These are phyloP conservation scores for Saccharomyces kudriavzevii DNA, from an alignment of 805 yeast genomes.

Conservation along the genomic window DNA sequence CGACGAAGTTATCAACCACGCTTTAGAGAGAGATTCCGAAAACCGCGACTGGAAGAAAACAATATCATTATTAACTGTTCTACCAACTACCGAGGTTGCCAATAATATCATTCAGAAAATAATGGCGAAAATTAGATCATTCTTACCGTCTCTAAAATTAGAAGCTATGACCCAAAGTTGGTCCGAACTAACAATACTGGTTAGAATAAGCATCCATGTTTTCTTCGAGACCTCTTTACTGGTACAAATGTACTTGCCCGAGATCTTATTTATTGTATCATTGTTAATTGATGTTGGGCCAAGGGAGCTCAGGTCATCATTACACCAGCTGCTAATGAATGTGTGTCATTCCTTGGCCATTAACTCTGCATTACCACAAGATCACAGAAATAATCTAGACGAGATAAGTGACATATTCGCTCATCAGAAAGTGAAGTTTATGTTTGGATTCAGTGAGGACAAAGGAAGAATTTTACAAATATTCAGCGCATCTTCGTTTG, in stretches of 20 bases:
- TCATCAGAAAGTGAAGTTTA: slow-evolving; percentile 58
- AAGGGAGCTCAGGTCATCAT: slow-evolving; percentile 46
- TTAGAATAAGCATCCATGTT: slow-evolving; percentile 52
- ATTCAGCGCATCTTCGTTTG: slow-evolving; percentile 32
- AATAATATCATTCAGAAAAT: slow-evolving; percentile 54
- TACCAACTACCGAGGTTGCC: slow-evolving; percentile 68
- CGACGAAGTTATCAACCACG: slow-evolving; percentile 66
- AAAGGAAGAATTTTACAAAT: slow-evolving; percentile 31
- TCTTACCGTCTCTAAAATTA: slow-evolving; percentile 36
- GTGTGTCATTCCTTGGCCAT: slow-evolving; percentile 61
- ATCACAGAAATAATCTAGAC: slow-evolving; percentile 36
- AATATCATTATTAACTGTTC: slow-evolving; percentile 50
- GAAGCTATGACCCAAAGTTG: slow-evolving; percentile 46
- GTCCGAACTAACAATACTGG: slow-evolving; percentile 63
- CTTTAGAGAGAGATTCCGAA: slow-evolving; percentile 71
- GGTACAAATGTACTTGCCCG: slow-evolving; percentile 61
- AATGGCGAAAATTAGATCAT: slow-evolving; percentile 44
- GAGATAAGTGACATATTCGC: slow-evolving; percentile 35
- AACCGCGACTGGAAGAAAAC: slow-evolving; percentile 60
- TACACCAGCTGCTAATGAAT: slow-evolving; percentile 57
- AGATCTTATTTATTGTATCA: slow-evolving; percentile 59
- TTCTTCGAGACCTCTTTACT: slow-evolving; percentile 62
- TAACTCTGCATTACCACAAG: slow-evolving; percentile 42
- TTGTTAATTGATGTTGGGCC: slow-evolving; percentile 47
- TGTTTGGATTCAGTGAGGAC: slow-evolving; percentile 61